Conservation (phyloP, 2,329 filamentous ascomycete genomes). For the Torrubiellomyces zombiae region DNA sequence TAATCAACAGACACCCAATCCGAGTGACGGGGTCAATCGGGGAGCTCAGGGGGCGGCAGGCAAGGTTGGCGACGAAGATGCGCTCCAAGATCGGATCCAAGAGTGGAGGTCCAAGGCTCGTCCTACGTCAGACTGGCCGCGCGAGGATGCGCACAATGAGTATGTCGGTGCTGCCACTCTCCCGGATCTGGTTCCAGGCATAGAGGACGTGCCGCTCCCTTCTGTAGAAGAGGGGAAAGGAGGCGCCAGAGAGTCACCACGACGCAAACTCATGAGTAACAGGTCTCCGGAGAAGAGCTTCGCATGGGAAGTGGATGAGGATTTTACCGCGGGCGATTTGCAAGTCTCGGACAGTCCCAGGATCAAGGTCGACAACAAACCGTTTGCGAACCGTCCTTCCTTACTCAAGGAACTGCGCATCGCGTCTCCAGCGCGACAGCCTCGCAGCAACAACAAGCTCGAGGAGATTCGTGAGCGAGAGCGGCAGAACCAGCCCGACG, state of each 20-base stretch:
- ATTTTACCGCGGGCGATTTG: slow-evolving; percentile 39
- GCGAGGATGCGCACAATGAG: slow-evolving; percentile 7
- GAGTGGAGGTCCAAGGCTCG: slow-evolving; percentile 4
- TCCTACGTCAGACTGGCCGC: background rate
- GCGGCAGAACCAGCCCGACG: slow-evolving; percentile 15
- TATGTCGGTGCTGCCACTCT: slow-evolving; percentile 13
- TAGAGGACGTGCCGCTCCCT: slow-evolving; percentile 18
- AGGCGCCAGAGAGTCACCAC: background rate
- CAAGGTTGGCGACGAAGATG: background rate
- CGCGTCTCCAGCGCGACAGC: slow-evolving; percentile 11
- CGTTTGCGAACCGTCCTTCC: slow-evolving; percentile 17
- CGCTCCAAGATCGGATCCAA: slow-evolving; percentile 4
- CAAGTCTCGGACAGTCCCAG: slow-evolving; percentile 40
- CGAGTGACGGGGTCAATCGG: background rate
- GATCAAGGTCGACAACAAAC: slow-evolving; percentile 21
- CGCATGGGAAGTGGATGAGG: slow-evolving; percentile 38
- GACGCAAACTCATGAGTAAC: slow-evolving; percentile 1
- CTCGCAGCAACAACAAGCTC: slow-evolving; percentile 23
- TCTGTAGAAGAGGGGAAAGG: slow-evolving; percentile 13
- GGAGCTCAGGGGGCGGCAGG: background rate
- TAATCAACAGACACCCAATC: slow-evolving; percentile 6
- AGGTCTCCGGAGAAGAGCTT: slow-evolving; percentile 33
- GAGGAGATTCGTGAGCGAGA: slow-evolving; percentile 28
- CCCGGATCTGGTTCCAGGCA: slow-evolving; percentile 21
- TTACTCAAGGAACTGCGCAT: slow-evolving; percentile 14